Evolutionary conservation across 345 rosid species (phyloP).

Genomic region (Chamaenerion angustifolium): DNA sequence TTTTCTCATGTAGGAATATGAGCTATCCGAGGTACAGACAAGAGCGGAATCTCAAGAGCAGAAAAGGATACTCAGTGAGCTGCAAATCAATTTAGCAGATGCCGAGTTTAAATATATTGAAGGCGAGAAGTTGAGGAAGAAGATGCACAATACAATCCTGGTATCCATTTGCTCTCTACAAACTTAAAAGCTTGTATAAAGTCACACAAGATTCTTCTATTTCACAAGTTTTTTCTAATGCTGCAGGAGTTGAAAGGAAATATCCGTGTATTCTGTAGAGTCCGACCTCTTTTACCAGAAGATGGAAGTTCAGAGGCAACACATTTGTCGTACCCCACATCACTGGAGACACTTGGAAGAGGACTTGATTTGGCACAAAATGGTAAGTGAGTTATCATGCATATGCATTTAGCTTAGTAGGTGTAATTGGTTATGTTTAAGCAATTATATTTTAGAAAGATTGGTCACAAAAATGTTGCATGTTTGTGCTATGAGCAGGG

Average conservation of each 20-base stretch:
- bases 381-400: conserved; percentile 24
- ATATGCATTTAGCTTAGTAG: neutral
- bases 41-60: conserved; percentile 62
- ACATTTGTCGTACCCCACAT: conserved; percentile 50
- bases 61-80: conserved; percentile 45
- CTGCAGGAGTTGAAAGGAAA: conserved; percentile 86
- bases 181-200: too few relatives aligned
- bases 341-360: conserved; percentile 63
- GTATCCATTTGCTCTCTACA: conserved; percentile 19
- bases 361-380: conserved; percentile 66
- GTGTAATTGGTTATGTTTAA: neutral
- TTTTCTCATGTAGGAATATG: conserved; percentile 41
- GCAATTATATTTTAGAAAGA: neutral
- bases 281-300: conserved; percentile 70
- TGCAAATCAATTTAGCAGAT: conserved; percentile 55
- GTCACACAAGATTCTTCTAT: too few relatives aligned
- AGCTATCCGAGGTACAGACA: conserved; percentile 62
- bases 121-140: conserved; percentile 88
- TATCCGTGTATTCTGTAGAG: conserved; percentile 97
- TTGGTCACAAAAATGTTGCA: neutral
- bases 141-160: conserved; percentile 89
- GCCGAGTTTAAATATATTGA: conserved; percentile 79
- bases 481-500: conserved; percentile 27
- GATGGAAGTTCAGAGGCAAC: conserved; percentile 48
- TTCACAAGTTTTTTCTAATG: too few relatives aligned